These are phyloP conservation scores for Breviolum minutum DNA, from an alignment of 73 alveolate genomes.

Conservation along the genomic window DNA sequence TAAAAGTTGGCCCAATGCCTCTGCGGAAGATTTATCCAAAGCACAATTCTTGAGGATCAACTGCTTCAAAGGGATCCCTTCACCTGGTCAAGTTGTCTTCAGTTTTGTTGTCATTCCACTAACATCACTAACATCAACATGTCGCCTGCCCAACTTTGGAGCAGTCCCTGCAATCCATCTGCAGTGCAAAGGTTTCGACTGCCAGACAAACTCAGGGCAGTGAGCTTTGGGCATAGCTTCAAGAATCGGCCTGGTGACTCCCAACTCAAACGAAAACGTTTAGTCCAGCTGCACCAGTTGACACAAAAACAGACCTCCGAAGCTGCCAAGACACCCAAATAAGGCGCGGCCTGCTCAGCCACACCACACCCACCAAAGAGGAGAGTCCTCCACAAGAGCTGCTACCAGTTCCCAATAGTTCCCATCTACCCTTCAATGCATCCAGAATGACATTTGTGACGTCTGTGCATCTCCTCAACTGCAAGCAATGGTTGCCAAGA, in stretches of 20 bases:
- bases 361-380: conserved; percentile 85
- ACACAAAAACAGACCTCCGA: background rate
- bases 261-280: background rate
- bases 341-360: conserved; percentile 19
- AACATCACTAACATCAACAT: background rate
- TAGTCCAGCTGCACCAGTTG: background rate
- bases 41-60: conserved; percentile 71
- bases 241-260: conserved; percentile 49
- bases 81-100: background rate
- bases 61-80: background rate
- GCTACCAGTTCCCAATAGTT: too few relatives aligned
- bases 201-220: conserved; percentile 47
- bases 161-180: conserved; percentile 10
- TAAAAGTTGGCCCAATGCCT: conserved; percentile 32
- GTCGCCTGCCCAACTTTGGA: conserved; percentile 42
- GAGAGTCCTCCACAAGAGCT: conserved; percentile 21
- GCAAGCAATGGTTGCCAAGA: background rate
- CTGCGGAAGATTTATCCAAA: conserved; percentile 1
- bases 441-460: too few relatives aligned
- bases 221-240: conserved; percentile 5
- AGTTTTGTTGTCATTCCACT: background rate
- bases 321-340: conserved; percentile 10
- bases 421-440: too few relatives aligned
- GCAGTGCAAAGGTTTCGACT: conserved; percentile 75
- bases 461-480: conserved; percentile 33